phyloP scores from a whole-genome alignment of 2,329 filamentous ascomycete genomes.

The Diplodia corticola region DNA sequence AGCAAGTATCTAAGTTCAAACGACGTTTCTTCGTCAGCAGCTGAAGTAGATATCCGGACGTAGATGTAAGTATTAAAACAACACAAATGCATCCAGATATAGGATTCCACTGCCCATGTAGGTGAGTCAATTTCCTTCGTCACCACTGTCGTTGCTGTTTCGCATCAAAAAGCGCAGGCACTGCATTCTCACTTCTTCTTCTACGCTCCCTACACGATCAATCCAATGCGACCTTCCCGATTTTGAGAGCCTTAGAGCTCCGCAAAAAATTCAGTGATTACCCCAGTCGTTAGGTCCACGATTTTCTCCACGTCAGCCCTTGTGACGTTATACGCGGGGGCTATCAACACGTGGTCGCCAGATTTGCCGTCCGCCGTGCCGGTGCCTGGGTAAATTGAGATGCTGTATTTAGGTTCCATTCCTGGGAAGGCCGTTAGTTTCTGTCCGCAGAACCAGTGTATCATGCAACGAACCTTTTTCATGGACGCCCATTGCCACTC shows the following conservation, averaged over 20 bases:
- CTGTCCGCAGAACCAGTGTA: background rate
- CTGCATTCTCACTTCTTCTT: background rate
- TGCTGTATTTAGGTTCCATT: slow-evolving; percentile 47
- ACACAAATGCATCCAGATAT: too few relatives aligned
- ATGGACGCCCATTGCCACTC: slow-evolving; percentile 52
- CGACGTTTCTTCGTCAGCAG: too few relatives aligned
- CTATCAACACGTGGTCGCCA: slow-evolving; percentile 70
- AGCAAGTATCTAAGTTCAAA: too few relatives aligned
- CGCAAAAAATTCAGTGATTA: slow-evolving; percentile 54
- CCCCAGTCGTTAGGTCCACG: slow-evolving; percentile 51
- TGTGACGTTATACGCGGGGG: slow-evolving; percentile 67
- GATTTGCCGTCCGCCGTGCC: slow-evolving; percentile 60
- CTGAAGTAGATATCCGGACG: too few relatives aligned
- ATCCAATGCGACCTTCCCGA: too few relatives aligned
- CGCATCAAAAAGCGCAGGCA: background rate
- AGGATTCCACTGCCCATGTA: too few relatives aligned
- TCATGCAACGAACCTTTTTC: slow-evolving; percentile 47
- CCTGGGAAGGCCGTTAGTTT: slow-evolving; percentile 33
- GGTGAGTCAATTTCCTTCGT: too few relatives aligned
- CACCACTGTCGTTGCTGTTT: too few relatives aligned
- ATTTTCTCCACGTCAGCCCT: slow-evolving; percentile 58
- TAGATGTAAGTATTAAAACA: too few relatives aligned
- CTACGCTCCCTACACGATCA: background rate
- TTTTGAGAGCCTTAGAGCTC: background rate
- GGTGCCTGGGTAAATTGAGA: slow-evolving; percentile 64